Percentiles rank a stretch among this genome's conserved stretches.
These are phyloP conservation scores for Amanita pseudoporphyria DNA, from an alignment of 768 basidiomycete genomes.

Conservation along the genomic window DNA sequence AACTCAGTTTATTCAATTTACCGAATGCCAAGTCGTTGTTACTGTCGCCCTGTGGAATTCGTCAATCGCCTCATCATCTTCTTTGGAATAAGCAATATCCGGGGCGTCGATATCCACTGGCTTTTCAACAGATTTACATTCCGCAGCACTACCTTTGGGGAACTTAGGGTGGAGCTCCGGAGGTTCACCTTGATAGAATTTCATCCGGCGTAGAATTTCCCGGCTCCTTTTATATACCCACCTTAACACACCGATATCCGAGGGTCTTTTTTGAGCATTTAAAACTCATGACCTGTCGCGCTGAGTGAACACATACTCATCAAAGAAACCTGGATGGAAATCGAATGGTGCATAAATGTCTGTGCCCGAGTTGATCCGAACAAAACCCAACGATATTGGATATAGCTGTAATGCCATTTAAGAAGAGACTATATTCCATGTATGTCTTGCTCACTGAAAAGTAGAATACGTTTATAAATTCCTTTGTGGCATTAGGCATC, in stretches of 20 bases:
- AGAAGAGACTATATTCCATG: neutral
- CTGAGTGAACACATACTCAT: slow-evolving; percentile 24
- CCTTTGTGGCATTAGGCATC: slow-evolving; percentile 12
- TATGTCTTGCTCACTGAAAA: slow-evolving; percentile 10
- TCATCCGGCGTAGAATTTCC: slow-evolving; percentile 48
- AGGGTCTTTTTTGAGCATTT: slow-evolving; percentile 17
- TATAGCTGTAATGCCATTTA: slow-evolving; percentile 23
- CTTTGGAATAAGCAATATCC: slow-evolving; percentile 30
- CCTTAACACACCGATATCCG: slow-evolving; percentile 35
- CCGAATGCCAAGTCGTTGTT: slow-evolving; percentile 38
- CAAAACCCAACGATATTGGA: slow-evolving; percentile 35
- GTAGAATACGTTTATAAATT: slow-evolving; percentile 19
- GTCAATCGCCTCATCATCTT: slow-evolving; percentile 35
- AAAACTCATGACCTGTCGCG: neutral
- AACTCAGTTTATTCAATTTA: slow-evolving; percentile 9
- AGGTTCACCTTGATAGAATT: slow-evolving; percentile 30
- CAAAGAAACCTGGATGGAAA: slow-evolving; percentile 37
- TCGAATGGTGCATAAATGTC: slow-evolving; percentile 31
- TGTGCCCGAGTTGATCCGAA: slow-evolving; percentile 35
- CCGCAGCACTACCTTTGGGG: slow-evolving; percentile 24
- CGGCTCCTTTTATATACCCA: slow-evolving; percentile 48
- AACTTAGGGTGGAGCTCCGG: slow-evolving; percentile 26
- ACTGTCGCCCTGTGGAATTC: slow-evolving; percentile 25
- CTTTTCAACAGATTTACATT: slow-evolving; percentile 11
- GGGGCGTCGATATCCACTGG: slow-evolving; percentile 25